Evolutionary conservation across 2,329 filamentous ascomycete species (phyloP).

Genomic region (Cladosporium sp.): DNA sequence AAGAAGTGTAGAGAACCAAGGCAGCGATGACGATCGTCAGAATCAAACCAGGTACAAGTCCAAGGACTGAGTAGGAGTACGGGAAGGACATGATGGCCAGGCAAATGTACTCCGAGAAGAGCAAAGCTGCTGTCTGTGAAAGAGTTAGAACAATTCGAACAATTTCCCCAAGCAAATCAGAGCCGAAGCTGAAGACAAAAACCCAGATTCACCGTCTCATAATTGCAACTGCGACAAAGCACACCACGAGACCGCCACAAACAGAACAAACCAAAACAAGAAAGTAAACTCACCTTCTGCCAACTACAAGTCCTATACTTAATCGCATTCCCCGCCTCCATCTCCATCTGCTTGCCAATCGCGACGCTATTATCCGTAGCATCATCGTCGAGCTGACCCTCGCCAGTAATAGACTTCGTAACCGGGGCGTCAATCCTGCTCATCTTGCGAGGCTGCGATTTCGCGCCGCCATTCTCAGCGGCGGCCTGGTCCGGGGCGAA

Average conservation of each 20-base stretch:
- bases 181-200: no score
- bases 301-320: conserved; percentile 92
- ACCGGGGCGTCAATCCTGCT: conserved; percentile 39
- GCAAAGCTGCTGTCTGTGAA: conserved; percentile 70
- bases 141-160: conserved; percentile 4
- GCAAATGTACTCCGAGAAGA: conserved; percentile 96
- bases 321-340: conserved; percentile 74
- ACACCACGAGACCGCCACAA: no score
- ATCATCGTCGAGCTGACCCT: conserved; percentile 14
- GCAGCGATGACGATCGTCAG: conserved; percentile 73
- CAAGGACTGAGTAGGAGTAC: conserved; percentile 84
- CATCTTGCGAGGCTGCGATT: conserved; percentile 32
- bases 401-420: conserved; percentile 31
- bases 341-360: conserved; percentile 65
- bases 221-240: no score
- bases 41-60: conserved; percentile 81
- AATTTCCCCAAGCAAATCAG: no score
- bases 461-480: conserved; percentile 29
- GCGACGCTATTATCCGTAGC: conserved; percentile 38
- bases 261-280: conserved; percentile 13
- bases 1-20: conserved; percentile 78
- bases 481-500: conserved; percentile 22
- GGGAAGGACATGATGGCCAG: conserved; percentile 93
- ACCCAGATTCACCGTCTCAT: no score
- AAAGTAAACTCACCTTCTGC: conserved; percentile 64